A percentile compares a stretch with the other conserved stretches of the same genome.
These are phyloP conservation scores for Thalassiosira exigua DNA, from an alignment of 352 stramenopile genomes.

Conservation along the genomic window DNA sequence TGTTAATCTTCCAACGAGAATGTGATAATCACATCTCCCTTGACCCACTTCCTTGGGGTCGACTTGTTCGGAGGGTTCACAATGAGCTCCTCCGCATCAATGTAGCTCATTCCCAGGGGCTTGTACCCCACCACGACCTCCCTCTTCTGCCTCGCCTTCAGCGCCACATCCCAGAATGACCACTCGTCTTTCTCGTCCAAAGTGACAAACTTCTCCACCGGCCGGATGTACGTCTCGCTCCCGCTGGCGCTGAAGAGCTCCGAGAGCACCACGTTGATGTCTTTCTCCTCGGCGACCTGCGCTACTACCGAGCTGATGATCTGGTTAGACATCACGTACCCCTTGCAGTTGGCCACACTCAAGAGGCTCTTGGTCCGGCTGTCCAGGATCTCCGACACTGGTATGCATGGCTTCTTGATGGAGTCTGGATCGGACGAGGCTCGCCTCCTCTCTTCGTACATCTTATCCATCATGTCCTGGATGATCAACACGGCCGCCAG, in stretches of 20 bases:
- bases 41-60: constrained; percentile 68
- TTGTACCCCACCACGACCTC: constrained; percentile 89
- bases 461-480: constrained; percentile 83
- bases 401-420: constrained; percentile 36
- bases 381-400: constrained; percentile 89
- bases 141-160: constrained; percentile 69
- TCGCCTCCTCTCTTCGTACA: constrained; percentile 21
- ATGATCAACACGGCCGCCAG: constrained; percentile 88
- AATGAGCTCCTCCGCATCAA: constrained; percentile 75
- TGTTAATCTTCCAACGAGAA: too few species aligned
- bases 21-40: constrained; percentile 85
- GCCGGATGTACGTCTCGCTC: constrained; percentile 85
- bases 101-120: constrained; percentile 35
- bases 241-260: constrained; percentile 82
- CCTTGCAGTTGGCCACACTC: constrained; percentile 85
- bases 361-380: constrained; percentile 88
- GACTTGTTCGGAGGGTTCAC: constrained; percentile 87
- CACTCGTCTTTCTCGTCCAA: constrained; percentile 44
- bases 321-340: constrained; percentile 91
- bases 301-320: constrained; percentile 88
- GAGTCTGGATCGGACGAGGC: background rate
- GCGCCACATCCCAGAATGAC: constrained; percentile 88
- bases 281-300: constrained; percentile 89
- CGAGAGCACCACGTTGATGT: constrained; percentile 88
- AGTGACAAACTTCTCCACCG: constrained; percentile 82